Conservation (phyloP, 106 monocot genomes). For the Platanthera guangdongensis region DNA sequence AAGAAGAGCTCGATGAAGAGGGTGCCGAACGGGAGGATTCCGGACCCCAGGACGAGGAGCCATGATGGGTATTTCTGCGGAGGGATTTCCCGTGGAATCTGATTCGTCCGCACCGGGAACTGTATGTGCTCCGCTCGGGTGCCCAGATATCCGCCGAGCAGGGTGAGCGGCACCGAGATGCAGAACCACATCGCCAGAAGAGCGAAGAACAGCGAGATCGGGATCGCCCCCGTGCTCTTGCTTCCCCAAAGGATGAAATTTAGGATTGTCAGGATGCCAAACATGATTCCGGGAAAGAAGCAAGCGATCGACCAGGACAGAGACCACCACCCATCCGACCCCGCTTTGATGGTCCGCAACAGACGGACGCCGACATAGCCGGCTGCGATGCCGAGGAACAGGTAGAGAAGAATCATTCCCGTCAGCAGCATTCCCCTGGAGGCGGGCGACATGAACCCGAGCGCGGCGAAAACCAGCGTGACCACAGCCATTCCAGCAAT, state of each 20-base stretch:
- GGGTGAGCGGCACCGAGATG: constrained; percentile 22
- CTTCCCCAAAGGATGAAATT: constrained; percentile 25
- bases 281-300: constrained; percentile 23
- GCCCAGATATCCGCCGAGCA: constrained; percentile 18
- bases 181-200: constrained; percentile 22
- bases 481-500: constrained; percentile 21
- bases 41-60: constrained; percentile 24
- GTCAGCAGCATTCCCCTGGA: constrained; percentile 23
- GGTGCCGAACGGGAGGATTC: constrained; percentile 25
- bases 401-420: constrained; percentile 23
- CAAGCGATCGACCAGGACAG: constrained; percentile 21
- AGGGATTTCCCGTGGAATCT: constrained; percentile 25
- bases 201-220: constrained; percentile 20
- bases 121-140: constrained; percentile 14
- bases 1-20: constrained; percentile 27
- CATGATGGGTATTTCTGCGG: constrained; percentile 22
- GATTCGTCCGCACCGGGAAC: constrained; percentile 21
- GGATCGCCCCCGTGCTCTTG: constrained; percentile 25
- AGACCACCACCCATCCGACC: constrained; percentile 15
- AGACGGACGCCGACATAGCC: constrained; percentile 18
- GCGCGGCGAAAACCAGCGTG: constrained; percentile 21
- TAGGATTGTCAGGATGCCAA: constrained; percentile 13
- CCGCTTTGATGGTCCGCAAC: constrained; percentile 21
- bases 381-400: constrained; percentile 23
- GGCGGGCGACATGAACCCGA: constrained; percentile 29